phyloP scores from a whole-genome alignment of 2,329 filamentous ascomycete species.

The Penicillium sp. region DNA sequence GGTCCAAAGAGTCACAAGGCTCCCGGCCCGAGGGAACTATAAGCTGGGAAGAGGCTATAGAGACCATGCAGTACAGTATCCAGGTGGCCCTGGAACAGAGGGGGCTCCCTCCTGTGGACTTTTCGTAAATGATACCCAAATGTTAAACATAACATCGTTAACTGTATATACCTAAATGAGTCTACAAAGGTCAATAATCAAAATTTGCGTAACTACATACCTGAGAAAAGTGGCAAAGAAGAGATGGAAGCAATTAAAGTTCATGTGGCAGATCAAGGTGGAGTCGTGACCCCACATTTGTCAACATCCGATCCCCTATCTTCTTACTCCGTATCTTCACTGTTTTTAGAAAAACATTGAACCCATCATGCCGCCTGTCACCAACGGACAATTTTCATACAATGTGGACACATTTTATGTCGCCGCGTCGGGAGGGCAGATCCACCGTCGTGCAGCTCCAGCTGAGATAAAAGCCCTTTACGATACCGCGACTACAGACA shows the following conservation, averaged over 20 bases:
- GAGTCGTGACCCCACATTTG: not conserved
- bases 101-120: conserved; percentile 48
- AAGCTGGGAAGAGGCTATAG: conserved; percentile 41
- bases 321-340: not conserved
- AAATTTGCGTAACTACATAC: not conserved
- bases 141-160: not conserved
- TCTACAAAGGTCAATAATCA: not conserved
- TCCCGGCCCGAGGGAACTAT: conserved; percentile 33
- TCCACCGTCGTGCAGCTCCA: conserved; percentile 49
- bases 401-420: conserved; percentile 49
- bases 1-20: conserved; percentile 34
- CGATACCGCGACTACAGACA: conserved; percentile 13
- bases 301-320: not conserved
- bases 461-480: conserved; percentile 51
- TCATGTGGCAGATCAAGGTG: not conserved
- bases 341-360: not conserved
- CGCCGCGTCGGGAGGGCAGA: conserved; percentile 43
- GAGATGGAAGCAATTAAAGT: not conserved
- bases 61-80: conserved; percentile 44
- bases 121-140: conserved; percentile 28
- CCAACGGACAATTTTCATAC: conserved; percentile 46
- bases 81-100: conserved; percentile 45
- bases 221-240: too few relatives aligned
- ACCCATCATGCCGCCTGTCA: conserved; percentile 23
- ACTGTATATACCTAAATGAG: not conserved